phyloP scores from a whole-genome alignment of 2,329 filamentous ascomycete genomes.

The Massarina eburnea region DNA sequence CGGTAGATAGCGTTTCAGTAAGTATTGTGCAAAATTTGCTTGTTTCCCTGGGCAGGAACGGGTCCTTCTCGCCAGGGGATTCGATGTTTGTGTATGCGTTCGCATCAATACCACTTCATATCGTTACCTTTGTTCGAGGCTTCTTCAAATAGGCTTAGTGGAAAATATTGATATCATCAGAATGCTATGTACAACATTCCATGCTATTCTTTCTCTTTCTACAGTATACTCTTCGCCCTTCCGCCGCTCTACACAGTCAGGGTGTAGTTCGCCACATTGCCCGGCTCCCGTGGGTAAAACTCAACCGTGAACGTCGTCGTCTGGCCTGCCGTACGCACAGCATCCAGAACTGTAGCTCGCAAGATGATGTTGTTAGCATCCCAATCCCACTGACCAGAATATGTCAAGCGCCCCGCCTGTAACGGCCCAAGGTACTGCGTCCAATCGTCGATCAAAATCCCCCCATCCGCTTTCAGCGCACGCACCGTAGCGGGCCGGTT shows the following conservation, averaged over 20 bases:
- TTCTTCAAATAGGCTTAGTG: not conserved
- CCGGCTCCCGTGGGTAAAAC: slow-evolving; percentile 55
- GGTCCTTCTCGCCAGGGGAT: not conserved
- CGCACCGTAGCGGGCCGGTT: slow-evolving; percentile 55
- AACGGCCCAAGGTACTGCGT: slow-evolving; percentile 56
- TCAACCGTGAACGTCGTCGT: slow-evolving; percentile 56
- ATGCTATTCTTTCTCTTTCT: not conserved
- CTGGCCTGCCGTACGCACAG: slow-evolving; percentile 50
- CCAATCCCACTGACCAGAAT: slow-evolving; percentile 55
- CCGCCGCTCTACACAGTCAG: slow-evolving; percentile 41
- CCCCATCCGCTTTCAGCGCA: slow-evolving; percentile 52
- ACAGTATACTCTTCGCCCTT: not conserved
- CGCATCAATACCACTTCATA: not conserved
- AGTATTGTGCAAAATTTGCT: not conserved
- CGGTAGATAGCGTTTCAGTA: not conserved
- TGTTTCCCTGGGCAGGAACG: not conserved
- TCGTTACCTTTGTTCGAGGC: not conserved
- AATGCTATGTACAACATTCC: not conserved
- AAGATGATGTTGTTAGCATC: slow-evolving; percentile 52
- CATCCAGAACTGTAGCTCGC: slow-evolving; percentile 48
- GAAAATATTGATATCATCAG: not conserved
- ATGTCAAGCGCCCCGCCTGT: slow-evolving; percentile 53
- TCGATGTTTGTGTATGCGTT: not conserved
- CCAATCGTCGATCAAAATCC: slow-evolving; percentile 59
- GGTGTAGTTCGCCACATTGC: slow-evolving; percentile 54